These are phyloP conservation scores for Prosopis cineraria DNA, from an alignment of 306 rosid species.

Conservation along the genomic window DNA sequence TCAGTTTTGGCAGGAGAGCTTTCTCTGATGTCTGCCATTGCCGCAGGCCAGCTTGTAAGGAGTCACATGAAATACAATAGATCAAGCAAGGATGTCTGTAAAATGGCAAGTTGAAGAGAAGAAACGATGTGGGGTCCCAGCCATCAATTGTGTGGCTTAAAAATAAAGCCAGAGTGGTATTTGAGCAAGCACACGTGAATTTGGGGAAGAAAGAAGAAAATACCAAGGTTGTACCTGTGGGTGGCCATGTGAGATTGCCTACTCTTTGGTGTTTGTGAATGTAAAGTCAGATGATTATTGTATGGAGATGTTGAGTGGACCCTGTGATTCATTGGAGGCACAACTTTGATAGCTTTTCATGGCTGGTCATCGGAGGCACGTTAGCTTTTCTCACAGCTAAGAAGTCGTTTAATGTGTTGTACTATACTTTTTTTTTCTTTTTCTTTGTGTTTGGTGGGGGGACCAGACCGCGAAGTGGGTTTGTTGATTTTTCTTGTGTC, in stretches of 20 bases:
- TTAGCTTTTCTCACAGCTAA: slow-evolving; percentile 26
- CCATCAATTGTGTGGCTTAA: slow-evolving; percentile 30
- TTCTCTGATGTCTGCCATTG: slow-evolving; percentile 74
- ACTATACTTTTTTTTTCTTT: slow-evolving; percentile 31
- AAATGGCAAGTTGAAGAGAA: slow-evolving; percentile 38
- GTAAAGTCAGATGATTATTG: slow-evolving; percentile 14
- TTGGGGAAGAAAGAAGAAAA: slow-evolving; percentile 23
- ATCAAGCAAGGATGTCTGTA: slow-evolving; percentile 53
- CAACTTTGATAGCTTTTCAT: slow-evolving; percentile 26
- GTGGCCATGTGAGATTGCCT: slow-evolving; percentile 9
- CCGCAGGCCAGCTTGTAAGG: slow-evolving; percentile 72
- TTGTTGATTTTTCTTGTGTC: slow-evolving; percentile 20
- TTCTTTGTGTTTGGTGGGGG: slow-evolving; percentile 15
- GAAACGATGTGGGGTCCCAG: background rate
- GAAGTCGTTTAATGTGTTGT: slow-evolving; percentile 35
- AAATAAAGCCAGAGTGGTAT: slow-evolving; percentile 7
- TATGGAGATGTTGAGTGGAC: slow-evolving; percentile 21
- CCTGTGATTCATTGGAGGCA: slow-evolving; percentile 15
- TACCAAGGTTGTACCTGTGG: slow-evolving; percentile 18
- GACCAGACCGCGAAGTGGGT: slow-evolving; percentile 25
- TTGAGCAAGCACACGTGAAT: background rate
- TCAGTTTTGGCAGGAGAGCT: slow-evolving; percentile 77
- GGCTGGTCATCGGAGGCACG: slow-evolving; percentile 33
- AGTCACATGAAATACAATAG: slow-evolving; percentile 90
- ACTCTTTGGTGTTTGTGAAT: slow-evolving; percentile 32